A percentile compares a stretch with the other conserved stretches of the same genome.
Evolutionary conservation across 768 basidiomycete genomes (phyloP).

Genomic region (Suillus weaverae): DNA sequence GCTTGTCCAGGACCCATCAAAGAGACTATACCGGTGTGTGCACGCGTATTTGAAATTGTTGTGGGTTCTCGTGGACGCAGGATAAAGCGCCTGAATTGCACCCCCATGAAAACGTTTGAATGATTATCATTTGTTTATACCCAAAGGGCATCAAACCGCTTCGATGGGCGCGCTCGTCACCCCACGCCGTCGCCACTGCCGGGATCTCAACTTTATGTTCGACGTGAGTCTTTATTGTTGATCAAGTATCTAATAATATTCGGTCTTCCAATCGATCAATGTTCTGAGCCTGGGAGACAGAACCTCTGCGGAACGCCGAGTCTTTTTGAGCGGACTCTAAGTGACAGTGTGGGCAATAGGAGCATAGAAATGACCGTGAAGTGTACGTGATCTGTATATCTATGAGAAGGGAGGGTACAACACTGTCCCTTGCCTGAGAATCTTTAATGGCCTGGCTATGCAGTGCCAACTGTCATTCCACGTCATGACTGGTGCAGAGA

Average conservation of each 20-base stretch:
- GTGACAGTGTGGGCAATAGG: constrained; percentile 15
- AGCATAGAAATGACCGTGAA: constrained; percentile 7
- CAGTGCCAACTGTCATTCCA: constrained; percentile 12
- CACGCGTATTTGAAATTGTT: background rate
- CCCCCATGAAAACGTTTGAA: background rate
- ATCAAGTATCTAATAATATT: constrained; percentile 14
- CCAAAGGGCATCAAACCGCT: constrained; percentile 12
- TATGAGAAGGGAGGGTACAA: constrained; percentile 13
- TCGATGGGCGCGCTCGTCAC: constrained; percentile 11
- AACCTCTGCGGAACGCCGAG: constrained; percentile 14
- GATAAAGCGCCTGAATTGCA: background rate
- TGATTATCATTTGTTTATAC: background rate
- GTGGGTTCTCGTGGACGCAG: background rate
- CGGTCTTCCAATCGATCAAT: constrained; percentile 14
- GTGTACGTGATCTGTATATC: constrained; percentile 30
- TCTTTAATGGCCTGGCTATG: background rate
- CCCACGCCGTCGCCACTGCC: constrained; percentile 11
- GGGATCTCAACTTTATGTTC: constrained; percentile 18
- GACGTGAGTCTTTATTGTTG: constrained; percentile 25
- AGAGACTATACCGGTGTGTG: background rate
- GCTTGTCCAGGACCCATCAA: background rate
- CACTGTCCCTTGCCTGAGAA: constrained; percentile 28
- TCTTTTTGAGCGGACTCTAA: constrained; percentile 9
- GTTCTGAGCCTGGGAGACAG: constrained; percentile 29
- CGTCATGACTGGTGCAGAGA: constrained; percentile 12